These are phyloP conservation scores for Xylaria sp. DNA, from an alignment of 2,329 filamentous ascomycete genomes.

Conservation along the genomic window DNA sequence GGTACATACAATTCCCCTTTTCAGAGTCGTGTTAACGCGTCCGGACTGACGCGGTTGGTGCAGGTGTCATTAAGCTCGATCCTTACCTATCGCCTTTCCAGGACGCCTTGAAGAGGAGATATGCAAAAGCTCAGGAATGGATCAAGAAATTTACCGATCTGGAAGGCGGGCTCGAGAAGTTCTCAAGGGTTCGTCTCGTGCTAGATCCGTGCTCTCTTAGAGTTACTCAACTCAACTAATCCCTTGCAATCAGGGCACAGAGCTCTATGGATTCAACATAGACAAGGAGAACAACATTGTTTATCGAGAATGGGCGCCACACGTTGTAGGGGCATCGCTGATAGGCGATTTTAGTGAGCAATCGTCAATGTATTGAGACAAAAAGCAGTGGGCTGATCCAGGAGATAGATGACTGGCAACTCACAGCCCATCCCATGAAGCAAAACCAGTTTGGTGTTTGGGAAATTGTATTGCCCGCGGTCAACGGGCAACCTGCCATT, in stretches of 20 bases:
- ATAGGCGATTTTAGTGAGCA: constrained; percentile 91
- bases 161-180: constrained; percentile 91
- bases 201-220: not conserved
- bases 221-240: constrained; percentile 15
- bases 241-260: constrained; percentile 71
- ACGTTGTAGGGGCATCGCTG: constrained; percentile 83
- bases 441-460: constrained; percentile 88
- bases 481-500: constrained; percentile 79
- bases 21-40: constrained; percentile 5
- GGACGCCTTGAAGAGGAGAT: constrained; percentile 79
- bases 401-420: constrained; percentile 81
- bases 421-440: constrained; percentile 84
- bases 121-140: constrained; percentile 83
- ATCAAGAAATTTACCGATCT: constrained; percentile 82
- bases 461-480: constrained; percentile 79
- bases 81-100: constrained; percentile 90
- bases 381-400: constrained; percentile 43
- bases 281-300: constrained; percentile 82
- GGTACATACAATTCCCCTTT: constrained; percentile 56
- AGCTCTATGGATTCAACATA: constrained; percentile 87
- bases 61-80: constrained; percentile 87
- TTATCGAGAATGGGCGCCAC: constrained; percentile 97
- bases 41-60: constrained; percentile 32
- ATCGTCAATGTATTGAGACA: not conserved
- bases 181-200: constrained; percentile 73